Conservation (phyloP, 2,329 filamentous ascomycete genomes). For the Pseudogymnoascus sp. region DNA sequence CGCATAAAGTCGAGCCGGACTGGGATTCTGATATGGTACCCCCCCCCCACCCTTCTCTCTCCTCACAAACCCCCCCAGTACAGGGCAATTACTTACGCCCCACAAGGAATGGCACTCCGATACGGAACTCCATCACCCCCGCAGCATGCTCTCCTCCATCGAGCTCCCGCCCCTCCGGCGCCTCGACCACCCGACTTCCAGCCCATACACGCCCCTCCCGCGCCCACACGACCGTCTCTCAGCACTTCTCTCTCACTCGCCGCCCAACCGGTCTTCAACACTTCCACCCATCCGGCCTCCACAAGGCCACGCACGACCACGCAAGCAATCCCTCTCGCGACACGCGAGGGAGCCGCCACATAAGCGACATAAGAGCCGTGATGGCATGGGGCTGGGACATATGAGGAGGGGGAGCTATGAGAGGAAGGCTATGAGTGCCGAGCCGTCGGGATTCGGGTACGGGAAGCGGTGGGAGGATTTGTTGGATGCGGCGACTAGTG, state of each 20-base stretch:
- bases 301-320: slow-evolving; percentile 60
- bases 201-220: slow-evolving; percentile 42
- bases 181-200: slow-evolving; percentile 44
- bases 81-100: slow-evolving; percentile 6
- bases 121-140: slow-evolving; percentile 53
- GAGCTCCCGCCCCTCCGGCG: slow-evolving; percentile 63
- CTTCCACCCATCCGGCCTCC: slow-evolving; percentile 73
- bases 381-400: slow-evolving; percentile 56
- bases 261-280: slow-evolving; percentile 78
- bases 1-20: slow-evolving; percentile 65
- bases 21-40: slow-evolving; percentile 71
- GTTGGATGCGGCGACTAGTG: slow-evolving; percentile 87
- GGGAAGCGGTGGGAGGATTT: slow-evolving; percentile 94
- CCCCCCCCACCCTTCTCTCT: slow-evolving; percentile 14
- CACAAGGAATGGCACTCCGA: slow-evolving; percentile 63
- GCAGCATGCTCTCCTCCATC: slow-evolving; percentile 54
- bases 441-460: slow-evolving; percentile 62
- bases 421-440: slow-evolving; percentile 77
- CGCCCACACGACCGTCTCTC: slow-evolving; percentile 64
- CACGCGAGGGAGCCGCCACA: slow-evolving; percentile 67
- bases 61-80: slow-evolving; percentile 1
- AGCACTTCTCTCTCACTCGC: slow-evolving; percentile 72
- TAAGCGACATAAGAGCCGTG: slow-evolving; percentile 66
- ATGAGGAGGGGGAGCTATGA: slow-evolving; percentile 59
- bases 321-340: slow-evolving; percentile 82